Percentiles rank a stretch among this genome's conserved stretches.
These are phyloP conservation scores for Microdochium trichocladiopsis DNA, from an alignment of 2,329 filamentous ascomycete genomes.

Conservation along the genomic window DNA sequence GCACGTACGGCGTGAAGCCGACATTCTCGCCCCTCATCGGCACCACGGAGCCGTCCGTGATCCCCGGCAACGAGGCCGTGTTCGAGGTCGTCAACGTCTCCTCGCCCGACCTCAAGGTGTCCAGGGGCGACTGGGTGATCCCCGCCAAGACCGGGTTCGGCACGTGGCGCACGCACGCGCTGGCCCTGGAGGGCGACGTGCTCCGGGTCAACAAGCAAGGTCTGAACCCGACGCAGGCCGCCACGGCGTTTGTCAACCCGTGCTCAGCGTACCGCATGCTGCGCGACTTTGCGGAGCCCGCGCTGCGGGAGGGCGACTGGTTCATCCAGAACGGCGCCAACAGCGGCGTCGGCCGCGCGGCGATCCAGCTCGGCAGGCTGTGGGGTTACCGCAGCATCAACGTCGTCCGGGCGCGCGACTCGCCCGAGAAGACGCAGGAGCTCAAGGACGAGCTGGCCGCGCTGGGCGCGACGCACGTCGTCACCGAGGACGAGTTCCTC, in stretches of 20 bases:
- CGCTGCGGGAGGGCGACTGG: slow-evolving; percentile 69
- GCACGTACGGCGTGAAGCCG: slow-evolving; percentile 85
- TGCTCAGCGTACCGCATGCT: slow-evolving; percentile 94
- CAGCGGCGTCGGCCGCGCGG: slow-evolving; percentile 82
- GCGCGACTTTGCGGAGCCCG: slow-evolving; percentile 59
- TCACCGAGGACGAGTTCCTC: slow-evolving; percentile 48
- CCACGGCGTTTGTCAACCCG: slow-evolving; percentile 87
- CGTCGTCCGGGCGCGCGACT: slow-evolving; percentile 68
- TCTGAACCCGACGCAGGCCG: slow-evolving; percentile 69
- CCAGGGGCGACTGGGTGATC: slow-evolving; percentile 87
- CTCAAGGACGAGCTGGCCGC: slow-evolving; percentile 43
- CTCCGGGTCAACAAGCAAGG: slow-evolving; percentile 56
- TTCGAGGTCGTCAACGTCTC: slow-evolving; percentile 79
- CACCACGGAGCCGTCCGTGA: slow-evolving; percentile 67
- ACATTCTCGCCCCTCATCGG: slow-evolving; percentile 69
- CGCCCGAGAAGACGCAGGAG: slow-evolving; percentile 54
- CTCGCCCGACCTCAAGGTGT: slow-evolving; percentile 37
- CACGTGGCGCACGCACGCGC: slow-evolving; percentile 90
- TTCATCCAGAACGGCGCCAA: slow-evolving; percentile 97
- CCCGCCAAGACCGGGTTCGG: slow-evolving; percentile 78
- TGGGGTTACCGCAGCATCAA: slow-evolving; percentile 94
- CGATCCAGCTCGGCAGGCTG: slow-evolving; percentile 76
- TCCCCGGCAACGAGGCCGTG: slow-evolving; percentile 86
- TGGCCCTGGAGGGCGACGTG: slow-evolving; percentile 40
- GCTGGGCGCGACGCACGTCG: slow-evolving; percentile 50